phyloP scores from a whole-genome alignment of 257 asterid genomes.

The Galeopsis tetrahit region DNA sequence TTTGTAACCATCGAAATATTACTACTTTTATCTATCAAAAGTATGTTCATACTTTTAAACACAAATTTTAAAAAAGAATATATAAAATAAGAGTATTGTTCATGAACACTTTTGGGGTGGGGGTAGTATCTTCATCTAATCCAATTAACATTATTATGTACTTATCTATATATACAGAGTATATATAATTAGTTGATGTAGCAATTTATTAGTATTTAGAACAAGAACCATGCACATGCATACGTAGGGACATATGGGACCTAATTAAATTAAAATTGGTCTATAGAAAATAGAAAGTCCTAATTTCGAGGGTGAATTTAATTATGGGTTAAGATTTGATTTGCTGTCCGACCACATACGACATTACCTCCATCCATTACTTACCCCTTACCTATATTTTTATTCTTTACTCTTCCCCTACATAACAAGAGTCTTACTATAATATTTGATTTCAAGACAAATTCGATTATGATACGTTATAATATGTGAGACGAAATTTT shows the following conservation, averaged over 20 bases:
- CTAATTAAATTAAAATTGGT: slow-evolving; percentile 17
- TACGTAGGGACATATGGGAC: slow-evolving; percentile 45
- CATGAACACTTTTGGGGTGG: no score
- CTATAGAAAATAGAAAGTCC: slow-evolving; percentile 35
- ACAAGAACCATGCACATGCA: slow-evolving; percentile 46
- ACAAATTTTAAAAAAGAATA: no score
- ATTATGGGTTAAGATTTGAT: slow-evolving; percentile 35
- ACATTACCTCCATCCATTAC: slow-evolving; percentile 53
- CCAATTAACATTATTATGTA: no score
- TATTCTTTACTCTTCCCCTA: background rate
- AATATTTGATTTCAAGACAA: background rate
- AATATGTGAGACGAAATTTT: no score
- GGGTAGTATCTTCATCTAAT: no score
- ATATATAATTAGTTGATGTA: background rate
- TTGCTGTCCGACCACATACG: slow-evolving; percentile 66
- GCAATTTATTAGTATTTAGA: background rate
- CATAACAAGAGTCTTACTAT: background rate
- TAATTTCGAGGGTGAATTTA: slow-evolving; percentile 26
- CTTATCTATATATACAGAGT: no score
- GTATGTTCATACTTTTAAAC: no score
- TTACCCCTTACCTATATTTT: slow-evolving; percentile 41
- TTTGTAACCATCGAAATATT: no score
- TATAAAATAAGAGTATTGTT: no score
- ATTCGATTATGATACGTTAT: background rate
- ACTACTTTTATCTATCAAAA: no score